These are phyloP conservation scores for Melampsora larici-populina DNA, from an alignment of 1,284 basidiomycete genomes.

Conservation along the genomic window DNA sequence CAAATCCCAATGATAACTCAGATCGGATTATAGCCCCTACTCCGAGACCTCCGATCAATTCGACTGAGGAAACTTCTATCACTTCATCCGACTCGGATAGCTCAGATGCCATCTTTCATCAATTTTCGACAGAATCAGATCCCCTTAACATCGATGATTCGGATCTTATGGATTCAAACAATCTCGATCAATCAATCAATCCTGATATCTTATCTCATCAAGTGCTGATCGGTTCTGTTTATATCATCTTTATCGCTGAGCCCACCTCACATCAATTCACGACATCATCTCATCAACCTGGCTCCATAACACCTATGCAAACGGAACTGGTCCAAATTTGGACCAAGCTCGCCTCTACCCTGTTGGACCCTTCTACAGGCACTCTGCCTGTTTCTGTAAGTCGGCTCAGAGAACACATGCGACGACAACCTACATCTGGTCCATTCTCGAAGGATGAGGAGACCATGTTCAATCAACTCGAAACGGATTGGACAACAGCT, in stretches of 20 bases:
- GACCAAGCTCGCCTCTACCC: conserved; percentile 17
- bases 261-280: not conserved
- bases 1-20: too few species aligned
- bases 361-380: conserved; percentile 11
- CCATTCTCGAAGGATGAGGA: not conserved
- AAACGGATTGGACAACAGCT: conserved; percentile 31
- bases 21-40: too few species aligned
- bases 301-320: not conserved
- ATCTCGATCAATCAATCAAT: not conserved
- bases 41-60: too few species aligned
- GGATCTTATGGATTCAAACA: not conserved
- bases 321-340: conserved; percentile 10
- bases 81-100: not conserved
- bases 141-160: too few species aligned
- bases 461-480: not conserved
- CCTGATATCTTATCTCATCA: conserved; percentile 29
- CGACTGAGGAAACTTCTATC: not conserved
- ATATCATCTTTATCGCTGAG: conserved; percentile 19
- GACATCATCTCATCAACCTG: conserved; percentile 1
- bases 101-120: too few species aligned
- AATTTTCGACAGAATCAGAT: too few species aligned
- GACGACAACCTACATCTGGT: not conserved
- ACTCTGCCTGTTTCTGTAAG: conserved; percentile 5
- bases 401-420: conserved; percentile 11
- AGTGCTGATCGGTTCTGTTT: conserved; percentile 21